Evolutionary conservation across 768 basidiomycete species (phyloP).

Genomic region (Candolleomyces aberdarensis): DNA sequence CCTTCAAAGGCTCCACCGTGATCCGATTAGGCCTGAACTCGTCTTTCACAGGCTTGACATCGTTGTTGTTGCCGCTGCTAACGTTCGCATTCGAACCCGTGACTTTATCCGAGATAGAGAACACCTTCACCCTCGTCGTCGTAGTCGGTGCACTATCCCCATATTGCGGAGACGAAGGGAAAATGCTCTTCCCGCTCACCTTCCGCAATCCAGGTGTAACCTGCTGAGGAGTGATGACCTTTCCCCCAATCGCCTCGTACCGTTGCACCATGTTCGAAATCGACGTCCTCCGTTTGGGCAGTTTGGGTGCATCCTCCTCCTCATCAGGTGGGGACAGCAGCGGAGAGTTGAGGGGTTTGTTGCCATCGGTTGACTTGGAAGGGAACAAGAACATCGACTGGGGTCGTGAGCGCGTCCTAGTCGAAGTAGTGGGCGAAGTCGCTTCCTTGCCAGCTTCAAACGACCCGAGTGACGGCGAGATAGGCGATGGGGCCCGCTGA

Average conservation of each 20-base stretch:
- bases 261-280: constrained; percentile 85
- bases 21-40: constrained; percentile 6
- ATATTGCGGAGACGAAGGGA: neutral
- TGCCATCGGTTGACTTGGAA: constrained; percentile 40
- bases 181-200: neutral
- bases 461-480: neutral
- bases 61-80: neutral
- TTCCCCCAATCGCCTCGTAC: constrained; percentile 65
- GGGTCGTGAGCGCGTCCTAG: constrained; percentile 44
- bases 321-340: constrained; percentile 48
- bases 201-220: constrained; percentile 14
- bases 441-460: neutral
- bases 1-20: neutral
- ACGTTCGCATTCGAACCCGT: neutral
- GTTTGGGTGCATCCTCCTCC: constrained; percentile 40
- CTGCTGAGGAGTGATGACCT: constrained; percentile 23
- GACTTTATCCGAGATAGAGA: neutral
- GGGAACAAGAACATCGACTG: constrained; percentile 83
- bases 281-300: constrained; percentile 58
- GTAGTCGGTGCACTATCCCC: constrained; percentile 5
- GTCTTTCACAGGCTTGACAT: neutral
- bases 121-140: constrained; percentile 3
- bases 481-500: constrained; percentile 4
- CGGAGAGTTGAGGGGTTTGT: constrained; percentile 23
- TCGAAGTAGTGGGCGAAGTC: neutral